Evolutionary conservation across 1,139 yeast species (phyloP), one percentile per base, ranked within the genome.

Genomic region (Kodamaea fungicola): DNA sequence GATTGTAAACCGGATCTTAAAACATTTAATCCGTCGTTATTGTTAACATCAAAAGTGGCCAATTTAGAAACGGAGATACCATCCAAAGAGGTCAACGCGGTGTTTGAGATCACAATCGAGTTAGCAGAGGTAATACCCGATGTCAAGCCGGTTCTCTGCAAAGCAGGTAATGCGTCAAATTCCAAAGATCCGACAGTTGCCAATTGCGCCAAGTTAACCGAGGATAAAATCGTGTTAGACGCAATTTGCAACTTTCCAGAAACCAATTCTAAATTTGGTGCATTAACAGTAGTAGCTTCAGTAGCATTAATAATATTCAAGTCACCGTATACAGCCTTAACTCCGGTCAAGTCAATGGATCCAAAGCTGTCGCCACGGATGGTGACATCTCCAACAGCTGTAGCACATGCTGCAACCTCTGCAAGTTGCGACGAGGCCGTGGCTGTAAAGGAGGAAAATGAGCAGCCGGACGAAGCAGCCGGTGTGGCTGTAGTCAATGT

Each of bases 121-220:
- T 79, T 78, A 55, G 95, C 92, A 50, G 82, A 71, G 57, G 86
- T 74, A 57, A 92, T 78, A 65, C 87, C 88, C 36, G 78, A 54
- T 60, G 81, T 71, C 64, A 90, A 85, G 63, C 86, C 82, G 54
- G 89, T 75, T 42, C 64, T 60, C 52, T 61, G 64, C 59, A 92
- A 77, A 53, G 88, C 92, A 57, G 97, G 96, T 61, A 92, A 76
- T 52, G 96, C 88, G 55, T 78, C 75, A 67, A 85, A 81, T 62
- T 72, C 66, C 57, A 92, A 76, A 44, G 86, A 67, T 59, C 94
- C 95, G 50, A 89, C 95, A 49, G 86, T 76, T 58, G 81, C 71
- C 61, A 92, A 79, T 55, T 76, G 71, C 51, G 96, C 96, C 65
- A 90, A 78, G 58, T 84, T 75, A 46, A 90, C 72, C 43, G 79